These are phyloP conservation scores for Calophaca sinica DNA, from an alignment of 306 rosid species.

Conservation along the genomic window DNA sequence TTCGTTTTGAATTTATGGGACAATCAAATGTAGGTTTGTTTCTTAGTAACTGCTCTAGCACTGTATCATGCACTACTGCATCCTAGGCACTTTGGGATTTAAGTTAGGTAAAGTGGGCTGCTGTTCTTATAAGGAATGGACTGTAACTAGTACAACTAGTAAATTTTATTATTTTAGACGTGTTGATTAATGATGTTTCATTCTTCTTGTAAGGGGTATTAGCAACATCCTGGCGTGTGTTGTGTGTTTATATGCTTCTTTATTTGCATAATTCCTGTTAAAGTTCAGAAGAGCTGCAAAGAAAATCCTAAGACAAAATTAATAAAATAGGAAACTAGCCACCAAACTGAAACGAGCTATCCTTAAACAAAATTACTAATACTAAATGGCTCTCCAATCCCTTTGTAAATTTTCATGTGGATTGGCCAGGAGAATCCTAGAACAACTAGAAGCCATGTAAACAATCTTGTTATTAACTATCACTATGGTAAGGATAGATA, in stretches of 20 bases:
- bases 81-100: background rate
- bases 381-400: background rate
- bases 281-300: background rate
- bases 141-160: background rate
- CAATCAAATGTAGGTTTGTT: background rate
- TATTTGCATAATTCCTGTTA: background rate
- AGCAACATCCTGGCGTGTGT: background rate
- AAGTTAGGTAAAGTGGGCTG: background rate
- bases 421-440: slow-evolving; percentile 6
- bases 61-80: background rate
- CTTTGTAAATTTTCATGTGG: background rate
- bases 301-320: background rate
- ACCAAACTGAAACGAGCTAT: background rate
- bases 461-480: background rate
- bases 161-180: slow-evolving; percentile 3
- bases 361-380: background rate
- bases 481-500: background rate
- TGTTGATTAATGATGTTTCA: slow-evolving; percentile 23
- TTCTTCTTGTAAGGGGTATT: slow-evolving; percentile 1
- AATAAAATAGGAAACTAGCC: slow-evolving; percentile 21
- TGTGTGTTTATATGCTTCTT: slow-evolving; percentile 16
- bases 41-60: background rate
- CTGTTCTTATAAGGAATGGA: background rate
- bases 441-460: background rate
- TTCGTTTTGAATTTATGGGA: background rate